phyloP scores from a whole-genome alignment of 1,139 yeast species.

The Scheffersomyces titani region DNA sequence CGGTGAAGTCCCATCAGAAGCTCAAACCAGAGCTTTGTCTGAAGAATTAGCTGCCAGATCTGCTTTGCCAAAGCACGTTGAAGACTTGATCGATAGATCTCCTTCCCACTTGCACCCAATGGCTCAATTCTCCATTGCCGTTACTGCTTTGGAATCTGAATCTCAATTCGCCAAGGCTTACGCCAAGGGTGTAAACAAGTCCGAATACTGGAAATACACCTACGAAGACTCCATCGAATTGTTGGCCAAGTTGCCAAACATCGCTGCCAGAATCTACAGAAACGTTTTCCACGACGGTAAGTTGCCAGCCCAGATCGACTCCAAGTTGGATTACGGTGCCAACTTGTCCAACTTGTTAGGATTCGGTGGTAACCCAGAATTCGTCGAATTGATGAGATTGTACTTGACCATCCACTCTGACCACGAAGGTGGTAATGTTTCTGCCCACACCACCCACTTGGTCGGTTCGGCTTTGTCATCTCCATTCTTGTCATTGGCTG shows the following conservation, averaged over 20 bases:
- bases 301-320: conserved; percentile 63
- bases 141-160: conserved; percentile 87
- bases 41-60: conserved; percentile 87
- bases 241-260: conserved; percentile 88
- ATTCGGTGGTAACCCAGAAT: conserved; percentile 75
- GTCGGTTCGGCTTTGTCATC: conserved; percentile 96
- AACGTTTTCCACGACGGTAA: conserved; percentile 88
- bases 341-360: conserved; percentile 87
- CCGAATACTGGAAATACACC: conserved; percentile 89
- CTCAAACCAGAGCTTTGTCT: conserved; percentile 74
- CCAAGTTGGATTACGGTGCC: conserved; percentile 85
- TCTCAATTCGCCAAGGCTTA: conserved; percentile 90
- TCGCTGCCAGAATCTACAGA: conserved; percentile 93
- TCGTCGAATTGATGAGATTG: conserved; percentile 87
- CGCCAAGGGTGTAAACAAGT: conserved; percentile 83
- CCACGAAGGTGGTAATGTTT: conserved; percentile 98
- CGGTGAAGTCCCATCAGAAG: conserved; percentile 81
- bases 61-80: conserved; percentile 81
- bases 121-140: conserved; percentile 95
- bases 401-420: conserved; percentile 95
- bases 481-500: conserved; percentile 89
- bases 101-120: conserved; percentile 92
- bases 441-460: conserved; percentile 96
- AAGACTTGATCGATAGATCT: conserved; percentile 76
- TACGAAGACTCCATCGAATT: conserved; percentile 88